Base-by-base conservation (phyloP, 306 rosid genomes). In the Castanea mollissima region DNA sequence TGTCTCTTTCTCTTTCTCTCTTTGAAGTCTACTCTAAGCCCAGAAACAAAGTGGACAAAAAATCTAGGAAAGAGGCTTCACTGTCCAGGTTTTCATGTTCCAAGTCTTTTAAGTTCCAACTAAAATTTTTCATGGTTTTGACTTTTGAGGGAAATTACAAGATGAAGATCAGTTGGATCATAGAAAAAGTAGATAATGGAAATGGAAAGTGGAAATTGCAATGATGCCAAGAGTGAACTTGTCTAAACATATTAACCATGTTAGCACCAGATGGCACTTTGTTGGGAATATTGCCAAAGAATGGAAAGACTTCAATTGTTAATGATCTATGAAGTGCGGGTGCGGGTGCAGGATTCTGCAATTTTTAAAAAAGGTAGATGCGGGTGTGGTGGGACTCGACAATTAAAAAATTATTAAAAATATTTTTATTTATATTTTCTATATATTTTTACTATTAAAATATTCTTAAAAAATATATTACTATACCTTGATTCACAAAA, bases 151-250 rank as follows among this genome's bases (percentile, higher is more conserved):
- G 70, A 41, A 67, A 31, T 25, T 25, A 25, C 23, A 67, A 38
- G 73, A 57, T 29, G 31, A 29, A 29, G 46, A 38, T 38, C 46
- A 38, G 46, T 38, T 38, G 11, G 46, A 38, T 38, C 46, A 38
- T 38, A 38, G 2, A 38, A 38, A 38, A 38, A 2, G 46, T 41
- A 55, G 74, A 57, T 71, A 52, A 63, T 55, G 65, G 23, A 64
- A 20, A 70, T 35, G 64, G 76, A 49, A 82, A 77, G 46, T 29
- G 88, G 80, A 60, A 80, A 76, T 81, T 79, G 64, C 52, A 75
- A 71, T 71, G 78, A 64, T 71, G 63, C 23, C 55, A 71, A 27
- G 55, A 34, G 38, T 76, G 78, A 76, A 78, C 80, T 69, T 64
- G 46, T 41, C 46, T 41, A 41, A 60, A 80, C 41, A 27, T 79